Evolutionary conservation across 345 rosid genomes (phyloP), one percentile per base, ranked within the genome.

Genomic region (Brassica napus): DNA sequence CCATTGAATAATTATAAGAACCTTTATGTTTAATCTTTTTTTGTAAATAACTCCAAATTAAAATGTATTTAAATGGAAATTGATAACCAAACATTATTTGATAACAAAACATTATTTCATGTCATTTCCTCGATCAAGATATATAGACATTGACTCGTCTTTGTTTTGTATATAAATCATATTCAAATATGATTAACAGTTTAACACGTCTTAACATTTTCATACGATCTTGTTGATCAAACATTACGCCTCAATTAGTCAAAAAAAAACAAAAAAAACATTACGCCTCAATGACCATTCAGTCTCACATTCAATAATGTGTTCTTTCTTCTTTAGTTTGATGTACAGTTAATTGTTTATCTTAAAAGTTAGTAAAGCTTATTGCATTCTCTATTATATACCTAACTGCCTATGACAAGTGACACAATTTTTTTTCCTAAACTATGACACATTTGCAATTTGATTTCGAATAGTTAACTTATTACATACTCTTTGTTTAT

Each of bases 141-240:
- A 18, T 18, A 18, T 18, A 16, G 71, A 52, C 65, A 52, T n/a
- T 14, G n/a, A 9, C 12, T 52, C 65, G 65, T 54, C 71, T 52
- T 52, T 6, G 58, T 6, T 34, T 24, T 42, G 9, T 74, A 34
- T 14, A 3, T 55, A 65, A 35, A 54, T 54, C 8, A 54, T 34
- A 54, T 54, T 65, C 64, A 65, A 32, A 14, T 52, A 34, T 63
- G 23, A 18, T 34, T 32, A 64, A 47, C 77, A 74, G 23, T 11
- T 32, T 32, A 63, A 47, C 77, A 74, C 52, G 32, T 49, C 63
- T 74, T 74, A 14, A 12, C 68, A 32, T 30, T 52, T 31, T 65
- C 34, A 30, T 18, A 32, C 24, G 32, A 31, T 63, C 63, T 49
- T 49, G n/a, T 49, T 49, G 31, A 28, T 44, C 15, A 42, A 62